Conservation (phyloP, 768 basidiomycete genomes). For the Chalciporus piperatus region DNA sequence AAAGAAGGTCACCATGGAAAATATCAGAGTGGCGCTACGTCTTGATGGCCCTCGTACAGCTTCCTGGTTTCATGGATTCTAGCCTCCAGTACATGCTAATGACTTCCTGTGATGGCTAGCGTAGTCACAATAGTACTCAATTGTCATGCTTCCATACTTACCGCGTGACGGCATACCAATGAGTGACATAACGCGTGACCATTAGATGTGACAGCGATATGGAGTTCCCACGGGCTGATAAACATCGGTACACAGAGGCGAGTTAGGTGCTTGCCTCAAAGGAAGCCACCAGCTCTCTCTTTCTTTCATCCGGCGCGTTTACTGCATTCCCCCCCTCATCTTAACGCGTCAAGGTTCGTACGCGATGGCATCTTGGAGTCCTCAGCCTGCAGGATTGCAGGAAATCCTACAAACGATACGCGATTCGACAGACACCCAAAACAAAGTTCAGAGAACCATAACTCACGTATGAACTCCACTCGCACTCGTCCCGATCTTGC, state of each 20-base stretch:
- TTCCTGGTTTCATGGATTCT: too few relatives aligned
- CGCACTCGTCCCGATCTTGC: conserved; percentile 16
- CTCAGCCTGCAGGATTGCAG: conserved; percentile 80
- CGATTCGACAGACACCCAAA: conserved; percentile 81
- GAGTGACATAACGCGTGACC: conserved; percentile 20
- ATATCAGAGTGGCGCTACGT: too few relatives aligned
- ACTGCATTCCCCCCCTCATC: conserved; percentile 10
- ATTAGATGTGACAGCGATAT: conserved; percentile 30
- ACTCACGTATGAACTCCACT: conserved; percentile 60
- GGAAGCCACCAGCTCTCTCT: conserved; percentile 14
- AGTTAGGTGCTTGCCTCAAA: conserved; percentile 9
- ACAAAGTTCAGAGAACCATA: conserved; percentile 71
- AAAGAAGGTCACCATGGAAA: too few relatives aligned
- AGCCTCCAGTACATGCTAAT: too few relatives aligned
- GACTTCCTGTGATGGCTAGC: not conserved
- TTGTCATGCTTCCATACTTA: too few relatives aligned
- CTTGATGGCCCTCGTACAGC: too few relatives aligned
- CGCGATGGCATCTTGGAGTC: conserved; percentile 75
- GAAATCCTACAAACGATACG: conserved; percentile 91
- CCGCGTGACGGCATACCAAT: too few relatives aligned
- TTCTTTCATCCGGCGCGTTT: conserved; percentile 33
- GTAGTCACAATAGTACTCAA: too few relatives aligned
- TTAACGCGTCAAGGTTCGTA: conserved; percentile 30
- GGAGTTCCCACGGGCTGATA: conserved; percentile 33
- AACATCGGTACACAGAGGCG: conserved; percentile 34